Percentiles rank a stretch among this genome's conserved stretches.
Conservation (phyloP, 148 eudicot species). For the Rhododendron simsii region DNA sequence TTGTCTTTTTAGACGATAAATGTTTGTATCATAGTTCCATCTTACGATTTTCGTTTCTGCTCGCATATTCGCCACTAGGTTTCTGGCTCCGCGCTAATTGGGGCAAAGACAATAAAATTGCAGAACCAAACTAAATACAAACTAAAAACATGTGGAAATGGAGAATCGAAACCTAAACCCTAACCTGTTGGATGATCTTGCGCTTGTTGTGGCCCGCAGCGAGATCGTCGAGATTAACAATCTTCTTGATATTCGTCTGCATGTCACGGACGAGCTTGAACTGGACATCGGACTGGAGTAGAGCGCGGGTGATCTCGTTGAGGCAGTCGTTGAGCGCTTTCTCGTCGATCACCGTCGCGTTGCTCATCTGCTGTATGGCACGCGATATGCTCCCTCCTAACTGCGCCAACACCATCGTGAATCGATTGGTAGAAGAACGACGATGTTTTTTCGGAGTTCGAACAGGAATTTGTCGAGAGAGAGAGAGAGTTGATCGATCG, state of each 20-base stretch:
- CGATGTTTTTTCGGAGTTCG: background rate
- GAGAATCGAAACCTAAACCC: background rate
- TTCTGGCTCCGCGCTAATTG: too few species aligned
- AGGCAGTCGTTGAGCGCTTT: conserved; percentile 81
- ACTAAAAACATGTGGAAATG: background rate
- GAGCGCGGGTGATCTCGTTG: conserved; percentile 91
- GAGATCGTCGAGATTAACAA: conserved; percentile 93
- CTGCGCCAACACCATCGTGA: conserved; percentile 84
- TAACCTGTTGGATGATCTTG: conserved; percentile 81
- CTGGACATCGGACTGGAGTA: conserved; percentile 85
- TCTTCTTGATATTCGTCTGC: conserved; percentile 87
- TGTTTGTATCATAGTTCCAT: background rate
- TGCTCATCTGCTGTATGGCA: conserved; percentile 99
- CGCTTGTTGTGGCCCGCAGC: conserved; percentile 99
- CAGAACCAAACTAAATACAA: too few species aligned
- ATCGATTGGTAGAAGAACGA: background rate
- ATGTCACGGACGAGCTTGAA: conserved; percentile 84
- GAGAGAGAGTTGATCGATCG: background rate
- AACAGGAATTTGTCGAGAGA: background rate
- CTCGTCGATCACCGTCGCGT: conserved; percentile 94
- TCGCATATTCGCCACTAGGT: too few species aligned
- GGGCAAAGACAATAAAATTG: background rate
- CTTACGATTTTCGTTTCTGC: too few species aligned
- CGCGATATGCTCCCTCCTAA: conserved; percentile 89
- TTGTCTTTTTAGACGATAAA: too few species aligned